Conservation (phyloP, 2,329 filamentous ascomycete genomes). For the Sporothrix protearum region DNA sequence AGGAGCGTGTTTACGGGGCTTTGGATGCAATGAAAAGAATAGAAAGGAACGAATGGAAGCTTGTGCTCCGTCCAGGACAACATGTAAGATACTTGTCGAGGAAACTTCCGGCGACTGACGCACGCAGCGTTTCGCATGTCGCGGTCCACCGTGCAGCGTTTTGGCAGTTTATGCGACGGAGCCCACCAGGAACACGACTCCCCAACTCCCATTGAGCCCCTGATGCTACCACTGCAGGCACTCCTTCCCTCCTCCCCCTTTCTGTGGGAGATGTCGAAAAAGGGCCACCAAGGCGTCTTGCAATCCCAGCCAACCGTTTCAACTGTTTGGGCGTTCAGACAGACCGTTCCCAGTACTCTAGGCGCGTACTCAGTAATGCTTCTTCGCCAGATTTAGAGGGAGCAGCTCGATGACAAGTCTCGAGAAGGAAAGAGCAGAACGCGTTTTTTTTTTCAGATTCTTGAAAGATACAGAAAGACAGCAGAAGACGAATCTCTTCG, state of each 20-base stretch:
- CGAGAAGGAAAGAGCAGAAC: not conserved
- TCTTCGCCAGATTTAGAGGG: not conserved
- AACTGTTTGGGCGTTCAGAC: constrained; percentile 7
- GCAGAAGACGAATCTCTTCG: not conserved
- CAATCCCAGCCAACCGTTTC: constrained; percentile 14
- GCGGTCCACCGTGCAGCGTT: not conserved
- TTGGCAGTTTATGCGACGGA: constrained; percentile 24
- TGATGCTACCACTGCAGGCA: constrained; percentile 14
- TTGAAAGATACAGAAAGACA: not conserved
- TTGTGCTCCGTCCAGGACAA: not conserved
- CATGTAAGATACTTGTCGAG: not conserved
- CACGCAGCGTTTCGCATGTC: constrained; percentile 26
- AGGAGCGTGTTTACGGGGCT: constrained; percentile 1
- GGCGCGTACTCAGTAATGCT: not conserved
- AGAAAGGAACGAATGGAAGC: not conserved
- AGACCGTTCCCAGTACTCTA: constrained; percentile 9
- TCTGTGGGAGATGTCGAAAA: not conserved
- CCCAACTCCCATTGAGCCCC: constrained; percentile 14
- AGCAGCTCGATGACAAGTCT: not conserved
- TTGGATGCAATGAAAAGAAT: not conserved
- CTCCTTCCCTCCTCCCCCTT: not conserved
- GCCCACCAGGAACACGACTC: constrained; percentile 18
- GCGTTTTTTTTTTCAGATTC: not conserved
- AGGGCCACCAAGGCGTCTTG: constrained; percentile 9
- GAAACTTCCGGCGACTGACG: constrained; percentile 20